These are phyloP conservation scores for Thielaviopsis euricoi DNA, from an alignment of 2,329 filamentous ascomycete genomes.

Conservation along the genomic window DNA sequence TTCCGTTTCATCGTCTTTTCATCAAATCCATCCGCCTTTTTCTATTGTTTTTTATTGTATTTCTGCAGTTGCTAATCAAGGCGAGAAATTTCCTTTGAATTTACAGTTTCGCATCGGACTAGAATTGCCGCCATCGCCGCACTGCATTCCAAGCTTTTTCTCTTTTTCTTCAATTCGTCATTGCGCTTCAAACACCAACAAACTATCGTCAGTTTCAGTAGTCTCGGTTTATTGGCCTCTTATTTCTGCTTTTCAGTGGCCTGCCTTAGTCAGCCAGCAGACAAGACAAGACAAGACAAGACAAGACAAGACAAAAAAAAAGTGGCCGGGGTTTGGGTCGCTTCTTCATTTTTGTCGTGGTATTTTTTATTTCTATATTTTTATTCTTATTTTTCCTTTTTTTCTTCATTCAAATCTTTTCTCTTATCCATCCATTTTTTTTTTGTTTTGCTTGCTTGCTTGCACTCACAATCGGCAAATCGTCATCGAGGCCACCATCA, in stretches of 20 bases:
- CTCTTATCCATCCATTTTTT: background rate
- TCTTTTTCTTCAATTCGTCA: too few species aligned
- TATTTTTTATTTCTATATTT: background rate
- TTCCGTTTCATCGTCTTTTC: background rate
- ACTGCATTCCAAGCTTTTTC: background rate
- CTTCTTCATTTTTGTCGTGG: background rate
- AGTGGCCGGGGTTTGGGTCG: background rate
- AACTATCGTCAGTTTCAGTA: background rate
- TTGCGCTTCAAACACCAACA: background rate
- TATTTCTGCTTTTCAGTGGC: background rate
- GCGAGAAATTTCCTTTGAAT: background rate
- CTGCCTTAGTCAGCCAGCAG: background rate
- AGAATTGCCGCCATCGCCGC: background rate
- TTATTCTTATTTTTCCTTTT: background rate
- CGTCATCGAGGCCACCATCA: background rate
- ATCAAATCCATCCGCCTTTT: background rate
- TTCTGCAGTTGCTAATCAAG: background rate
- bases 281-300: background rate
- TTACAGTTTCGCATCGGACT: background rate
- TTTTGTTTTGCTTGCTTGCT: background rate
- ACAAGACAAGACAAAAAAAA: background rate
- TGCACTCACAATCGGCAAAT: too few species aligned
- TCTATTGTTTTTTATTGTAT: background rate
- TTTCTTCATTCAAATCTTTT: background rate
- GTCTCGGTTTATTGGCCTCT: background rate